Evolutionary conservation across 1,139 yeast genomes (phyloP), one percentile per base, ranked within the genome.

Genomic region (Blastobotrys indianensis): DNA sequence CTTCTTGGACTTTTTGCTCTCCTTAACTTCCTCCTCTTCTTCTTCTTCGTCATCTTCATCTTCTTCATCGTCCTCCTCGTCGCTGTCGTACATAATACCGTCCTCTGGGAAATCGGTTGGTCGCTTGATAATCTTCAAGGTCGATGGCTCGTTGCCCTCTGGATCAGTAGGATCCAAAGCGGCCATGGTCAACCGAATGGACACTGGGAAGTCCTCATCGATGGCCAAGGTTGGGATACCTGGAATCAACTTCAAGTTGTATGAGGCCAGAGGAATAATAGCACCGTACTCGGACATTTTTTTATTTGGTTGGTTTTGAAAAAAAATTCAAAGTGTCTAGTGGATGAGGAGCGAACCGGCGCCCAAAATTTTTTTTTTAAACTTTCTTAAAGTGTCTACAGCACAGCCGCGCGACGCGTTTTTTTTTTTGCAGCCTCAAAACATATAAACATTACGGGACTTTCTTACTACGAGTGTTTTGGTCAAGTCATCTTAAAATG

Each of bases 101-200:
- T 74, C 79, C 50, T 74, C 76, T 46, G 69, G 64, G 58, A 75
- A 72, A 43, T 74, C 76, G 52, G 77, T 72, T 57, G 79, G 74
- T 64, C 81, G 77, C 77, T 88, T 88, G 66, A 92, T 77, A 63
- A 90, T 77, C 73, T 95, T 84, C 63, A 92, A 75, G 58, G 95
- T 86, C 32, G 95, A 81, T 56, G 97, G 97, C 47, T 60, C 61
- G 47, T 74, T 77, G 62, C 85, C 85, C 62, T 85, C 94, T 61
- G 85, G 87, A 51, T 79, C 77, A 37, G 84, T 72, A 53, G 96
- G 95, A 69, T 92, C 97, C 61, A 92, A 76, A 50, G 98, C 95
- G 57, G 97, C 98, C 77, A 92, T 78, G 49, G 97, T 90, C 62
- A 92, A 68, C 69, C 95, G 85, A 58, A 92, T 79, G 54, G 97